phyloP scores from a whole-genome alignment of 495 filamentous ascomycete species.

The Aspergillus cavernicola region DNA sequence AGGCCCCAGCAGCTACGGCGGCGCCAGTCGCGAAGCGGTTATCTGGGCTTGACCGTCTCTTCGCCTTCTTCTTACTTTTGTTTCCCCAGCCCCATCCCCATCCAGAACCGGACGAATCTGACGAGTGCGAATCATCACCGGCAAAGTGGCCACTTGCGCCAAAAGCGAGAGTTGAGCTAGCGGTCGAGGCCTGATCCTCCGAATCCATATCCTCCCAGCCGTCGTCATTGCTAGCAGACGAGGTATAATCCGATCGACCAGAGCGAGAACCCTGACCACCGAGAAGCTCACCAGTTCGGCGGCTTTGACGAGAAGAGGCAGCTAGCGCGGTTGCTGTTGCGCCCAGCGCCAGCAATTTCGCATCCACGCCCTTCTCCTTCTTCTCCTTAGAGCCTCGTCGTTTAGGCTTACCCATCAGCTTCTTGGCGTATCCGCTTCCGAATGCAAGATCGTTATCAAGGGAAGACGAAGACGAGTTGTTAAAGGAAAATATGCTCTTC shows the following conservation, averaged over 20 bases:
- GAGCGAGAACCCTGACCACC: conserved; percentile 37
- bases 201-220: conserved; percentile 60
- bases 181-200: conserved; percentile 43
- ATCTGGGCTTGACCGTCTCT: conserved; percentile 19
- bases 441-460: conserved; percentile 54
- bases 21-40: conserved; percentile 17
- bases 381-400: conserved; percentile 29
- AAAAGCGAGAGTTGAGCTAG: conserved; percentile 55
- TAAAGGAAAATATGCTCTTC: conserved; percentile 57
- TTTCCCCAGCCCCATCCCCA: conserved; percentile 60
- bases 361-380: conserved; percentile 48
- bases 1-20: conserved; percentile 23
- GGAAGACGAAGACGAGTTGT: conserved; percentile 58
- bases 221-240: conserved; percentile 44
- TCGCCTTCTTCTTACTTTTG: conserved; percentile 42
- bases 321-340: conserved; percentile 55
- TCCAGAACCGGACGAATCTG: conserved; percentile 45
- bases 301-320: conserved; percentile 31
- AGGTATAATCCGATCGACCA: conserved; percentile 27
- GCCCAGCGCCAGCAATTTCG: conserved; percentile 52
- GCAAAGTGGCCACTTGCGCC: conserved; percentile 39
- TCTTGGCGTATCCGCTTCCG: conserved; percentile 34
- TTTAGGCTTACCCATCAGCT: conserved; percentile 27
- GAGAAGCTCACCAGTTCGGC: conserved; percentile 38
- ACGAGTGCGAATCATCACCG: conserved; percentile 46